Evolutionary conservation across 495 filamentous ascomycete species (phyloP).

Genomic region (Elasticomyces elasticus): DNA sequence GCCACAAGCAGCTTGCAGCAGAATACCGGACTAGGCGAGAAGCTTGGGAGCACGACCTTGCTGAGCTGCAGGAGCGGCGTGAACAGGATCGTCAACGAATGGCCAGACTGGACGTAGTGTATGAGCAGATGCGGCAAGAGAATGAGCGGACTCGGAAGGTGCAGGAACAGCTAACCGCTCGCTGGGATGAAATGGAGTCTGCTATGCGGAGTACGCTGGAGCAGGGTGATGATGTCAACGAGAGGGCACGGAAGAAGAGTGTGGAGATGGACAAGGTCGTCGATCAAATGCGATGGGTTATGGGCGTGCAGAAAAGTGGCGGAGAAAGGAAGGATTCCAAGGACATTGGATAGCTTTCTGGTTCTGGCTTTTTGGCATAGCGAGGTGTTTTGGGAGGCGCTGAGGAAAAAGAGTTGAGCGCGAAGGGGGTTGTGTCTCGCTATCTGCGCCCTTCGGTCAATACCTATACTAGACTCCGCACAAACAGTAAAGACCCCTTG

Average conservation of each 20-base stretch:
- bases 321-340: neutral
- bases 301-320: conserved; percentile 18
- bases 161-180: conserved; percentile 14
- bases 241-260: conserved; percentile 16
- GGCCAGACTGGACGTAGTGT: conserved; percentile 22
- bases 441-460: too few relatives aligned
- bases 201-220: conserved; percentile 14
- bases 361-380: neutral
- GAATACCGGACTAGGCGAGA: conserved; percentile 24
- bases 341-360: neutral
- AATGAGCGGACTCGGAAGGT: conserved; percentile 18
- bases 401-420: too few relatives aligned
- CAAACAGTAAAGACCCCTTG: too few relatives aligned
- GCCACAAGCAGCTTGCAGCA: conserved; percentile 21
- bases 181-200: conserved; percentile 16
- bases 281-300: conserved; percentile 25
- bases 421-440: too few relatives aligned
- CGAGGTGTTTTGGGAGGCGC: neutral
- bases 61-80: conserved; percentile 1
- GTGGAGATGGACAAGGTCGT: conserved; percentile 22
- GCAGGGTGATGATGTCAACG: conserved; percentile 4
- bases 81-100: conserved; percentile 19
- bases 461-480: too few relatives aligned
- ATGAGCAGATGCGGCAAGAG: conserved; percentile 26
- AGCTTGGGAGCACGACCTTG: conserved; percentile 19